phyloP scores from a whole-genome alignment of 192 early-diverging fungal genomes.

The Backusella macrospora region DNA sequence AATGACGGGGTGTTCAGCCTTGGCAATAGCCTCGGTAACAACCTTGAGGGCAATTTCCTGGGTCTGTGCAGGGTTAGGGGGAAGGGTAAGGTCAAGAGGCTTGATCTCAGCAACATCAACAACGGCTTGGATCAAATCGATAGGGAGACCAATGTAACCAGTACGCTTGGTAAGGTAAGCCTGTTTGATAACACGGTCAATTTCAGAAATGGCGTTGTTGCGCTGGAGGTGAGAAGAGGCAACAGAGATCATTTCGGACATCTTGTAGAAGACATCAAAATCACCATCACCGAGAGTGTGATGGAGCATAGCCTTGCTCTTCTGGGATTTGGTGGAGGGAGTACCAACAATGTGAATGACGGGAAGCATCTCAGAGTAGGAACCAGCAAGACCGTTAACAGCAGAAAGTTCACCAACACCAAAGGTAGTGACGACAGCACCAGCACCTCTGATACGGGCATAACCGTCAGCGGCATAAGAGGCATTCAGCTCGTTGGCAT shows the following conservation, averaged over 20 bases:
- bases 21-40: constrained; percentile 30
- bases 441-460: constrained; percentile 46
- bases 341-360: constrained; percentile 58
- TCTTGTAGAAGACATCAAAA: constrained; percentile 45
- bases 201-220: constrained; percentile 41
- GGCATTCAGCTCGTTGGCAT: constrained; percentile 46
- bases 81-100: constrained; percentile 30
- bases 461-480: constrained; percentile 55
- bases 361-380: constrained; percentile 50
- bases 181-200: constrained; percentile 41
- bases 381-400: constrained; percentile 51
- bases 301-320: constrained; percentile 47
- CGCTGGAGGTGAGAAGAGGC: constrained; percentile 39
- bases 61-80: constrained; percentile 34
- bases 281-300: constrained; percentile 55
- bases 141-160: constrained; percentile 49
- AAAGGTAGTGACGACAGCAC: constrained; percentile 49
- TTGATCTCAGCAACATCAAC: constrained; percentile 19
- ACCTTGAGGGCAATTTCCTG: constrained; percentile 38
- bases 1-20: constrained; percentile 47
- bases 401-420: constrained; percentile 50
- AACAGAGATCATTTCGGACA: constrained; percentile 45
- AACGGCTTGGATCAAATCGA: constrained; percentile 40
- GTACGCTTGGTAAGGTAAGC: constrained; percentile 8
- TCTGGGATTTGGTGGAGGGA: constrained; percentile 48